phyloP scores from a whole-genome alignment of 768 basidiomycete species.

The Boletus pseudo-olivaceus region DNA sequence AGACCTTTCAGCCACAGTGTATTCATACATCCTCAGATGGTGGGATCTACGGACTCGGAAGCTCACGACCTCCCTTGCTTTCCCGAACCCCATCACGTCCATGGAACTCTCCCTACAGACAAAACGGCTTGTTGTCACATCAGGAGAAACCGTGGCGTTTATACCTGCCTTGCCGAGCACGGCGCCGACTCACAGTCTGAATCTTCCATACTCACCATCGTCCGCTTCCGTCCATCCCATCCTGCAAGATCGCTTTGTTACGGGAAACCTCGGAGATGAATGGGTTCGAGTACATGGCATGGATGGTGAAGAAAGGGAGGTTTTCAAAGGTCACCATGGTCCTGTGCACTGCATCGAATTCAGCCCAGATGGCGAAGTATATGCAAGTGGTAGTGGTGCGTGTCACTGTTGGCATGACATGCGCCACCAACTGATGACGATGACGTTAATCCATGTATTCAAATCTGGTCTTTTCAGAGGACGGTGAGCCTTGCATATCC shows the following conservation, averaged over 20 bases:
- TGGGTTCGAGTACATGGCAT: constrained; percentile 96
- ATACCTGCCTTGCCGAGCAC: constrained; percentile 69
- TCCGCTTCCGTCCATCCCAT: constrained; percentile 94
- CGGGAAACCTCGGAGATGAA: constrained; percentile 85
- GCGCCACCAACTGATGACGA: constrained; percentile 4
- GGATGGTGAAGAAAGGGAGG: constrained; percentile 84
- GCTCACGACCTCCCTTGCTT: constrained; percentile 65
- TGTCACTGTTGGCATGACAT: constrained; percentile 20
- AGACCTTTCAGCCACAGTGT: background rate
- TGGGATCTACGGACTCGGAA: constrained; percentile 88
- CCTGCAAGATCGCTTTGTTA: constrained; percentile 85
- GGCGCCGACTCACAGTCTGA: constrained; percentile 68
- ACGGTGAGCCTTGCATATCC: constrained; percentile 46
- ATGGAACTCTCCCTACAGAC: constrained; percentile 89
- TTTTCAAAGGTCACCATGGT: constrained; percentile 95
- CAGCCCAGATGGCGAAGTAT: constrained; percentile 96
- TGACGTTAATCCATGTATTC: constrained; percentile 5
- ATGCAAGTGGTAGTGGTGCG: constrained; percentile 94
- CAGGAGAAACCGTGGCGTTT: constrained; percentile 90
- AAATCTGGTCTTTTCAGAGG: constrained; percentile 50
- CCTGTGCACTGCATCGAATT: constrained; percentile 93
- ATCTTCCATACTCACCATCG: constrained; percentile 82
- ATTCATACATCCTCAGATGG: constrained; percentile 58
- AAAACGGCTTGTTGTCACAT: constrained; percentile 82
- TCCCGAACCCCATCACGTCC: constrained; percentile 81